Evolutionary conservation across 441 rosid genomes (phyloP).

Genomic region (Erysimum pusillum): DNA sequence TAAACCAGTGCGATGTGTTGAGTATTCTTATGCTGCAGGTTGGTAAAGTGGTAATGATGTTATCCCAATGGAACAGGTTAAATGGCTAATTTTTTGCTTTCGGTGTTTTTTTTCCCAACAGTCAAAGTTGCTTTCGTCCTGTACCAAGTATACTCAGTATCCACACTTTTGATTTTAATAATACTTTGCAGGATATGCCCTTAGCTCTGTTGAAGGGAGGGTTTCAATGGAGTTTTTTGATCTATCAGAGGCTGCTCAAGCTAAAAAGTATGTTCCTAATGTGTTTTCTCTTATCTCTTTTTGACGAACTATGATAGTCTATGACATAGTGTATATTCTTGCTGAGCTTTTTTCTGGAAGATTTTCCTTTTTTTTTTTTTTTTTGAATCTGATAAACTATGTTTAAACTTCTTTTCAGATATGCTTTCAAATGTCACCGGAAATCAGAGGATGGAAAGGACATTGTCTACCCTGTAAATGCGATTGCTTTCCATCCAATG

Average conservation of each 20-base stretch:
- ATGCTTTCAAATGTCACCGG: constrained; percentile 96
- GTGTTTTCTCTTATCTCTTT: constrained; percentile 4
- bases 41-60: constrained; percentile 33
- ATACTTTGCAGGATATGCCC: constrained; percentile 80
- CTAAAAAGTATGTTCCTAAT: constrained; percentile 73
- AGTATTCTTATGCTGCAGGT: constrained; percentile 97
- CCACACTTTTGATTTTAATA: neutral
- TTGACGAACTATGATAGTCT: constrained; percentile 6
- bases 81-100: constrained; percentile 3
- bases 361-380: neutral
- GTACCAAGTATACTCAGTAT: constrained; percentile 5
- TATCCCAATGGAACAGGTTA: constrained; percentile 95
- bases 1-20: constrained; percentile 90
- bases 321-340: neutral
- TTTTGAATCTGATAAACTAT: neutral
- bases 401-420: constrained; percentile 57
- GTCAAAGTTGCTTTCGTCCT: constrained; percentile 6
- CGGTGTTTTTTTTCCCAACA: neutral
- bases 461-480: constrained; percentile 92
- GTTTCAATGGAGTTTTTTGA: constrained; percentile 95
- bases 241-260: constrained; percentile 87
- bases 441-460: constrained; percentile 97
- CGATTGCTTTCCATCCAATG: constrained; percentile 97
- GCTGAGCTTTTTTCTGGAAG: neutral
- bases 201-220: constrained; percentile 94